Evolutionary conservation across 371 early-diverging fungal species (phyloP).

Genomic region (Massospora cicadina): DNA sequence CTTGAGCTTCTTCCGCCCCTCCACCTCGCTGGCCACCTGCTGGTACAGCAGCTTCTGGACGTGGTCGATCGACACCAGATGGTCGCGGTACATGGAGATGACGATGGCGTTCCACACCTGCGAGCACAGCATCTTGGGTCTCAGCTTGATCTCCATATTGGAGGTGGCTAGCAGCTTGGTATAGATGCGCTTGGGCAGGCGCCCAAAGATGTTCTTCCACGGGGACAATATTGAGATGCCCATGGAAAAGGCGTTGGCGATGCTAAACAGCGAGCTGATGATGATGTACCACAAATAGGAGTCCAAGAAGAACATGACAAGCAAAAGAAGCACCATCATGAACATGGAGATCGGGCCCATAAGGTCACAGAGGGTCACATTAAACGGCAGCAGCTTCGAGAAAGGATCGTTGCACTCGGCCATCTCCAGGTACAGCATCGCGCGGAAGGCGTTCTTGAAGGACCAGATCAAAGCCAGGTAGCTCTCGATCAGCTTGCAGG

Average conservation of each 20-base stretch:
- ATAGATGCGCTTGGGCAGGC: slow-evolving; percentile 68
- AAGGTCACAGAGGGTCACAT: neutral
- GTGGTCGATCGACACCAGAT: slow-evolving; percentile 59
- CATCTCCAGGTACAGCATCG: slow-evolving; percentile 6
- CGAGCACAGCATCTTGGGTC: slow-evolving; percentile 60
- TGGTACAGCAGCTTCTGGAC: slow-evolving; percentile 61
- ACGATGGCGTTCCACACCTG: slow-evolving; percentile 82
- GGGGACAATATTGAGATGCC: slow-evolving; percentile 77
- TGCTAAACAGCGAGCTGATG: slow-evolving; percentile 65
- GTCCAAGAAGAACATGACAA: slow-evolving; percentile 70
- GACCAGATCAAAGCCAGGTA: slow-evolving; percentile 74
- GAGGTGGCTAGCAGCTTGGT: slow-evolving; percentile 54
- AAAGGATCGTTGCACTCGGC: neutral
- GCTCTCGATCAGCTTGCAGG: slow-evolving; percentile 60
- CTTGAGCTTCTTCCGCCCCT: slow-evolving; percentile 47
- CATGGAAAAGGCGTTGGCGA: slow-evolving; percentile 59
- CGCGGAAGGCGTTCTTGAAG: slow-evolving; percentile 35
- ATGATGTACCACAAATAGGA: slow-evolving; percentile 86
- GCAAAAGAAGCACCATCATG: slow-evolving; percentile 58
- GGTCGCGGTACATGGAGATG: slow-evolving; percentile 76
- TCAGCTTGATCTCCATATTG: slow-evolving; percentile 49
- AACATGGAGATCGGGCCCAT: slow-evolving; percentile 33
- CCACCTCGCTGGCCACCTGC: slow-evolving; percentile 35
- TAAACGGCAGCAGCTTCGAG: too few species aligned
- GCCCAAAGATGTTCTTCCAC: slow-evolving; percentile 69